Evolutionary conservation across 2,329 filamentous ascomycete species (phyloP).

Genomic region (Ophiostoma himal-ulmi): DNA sequence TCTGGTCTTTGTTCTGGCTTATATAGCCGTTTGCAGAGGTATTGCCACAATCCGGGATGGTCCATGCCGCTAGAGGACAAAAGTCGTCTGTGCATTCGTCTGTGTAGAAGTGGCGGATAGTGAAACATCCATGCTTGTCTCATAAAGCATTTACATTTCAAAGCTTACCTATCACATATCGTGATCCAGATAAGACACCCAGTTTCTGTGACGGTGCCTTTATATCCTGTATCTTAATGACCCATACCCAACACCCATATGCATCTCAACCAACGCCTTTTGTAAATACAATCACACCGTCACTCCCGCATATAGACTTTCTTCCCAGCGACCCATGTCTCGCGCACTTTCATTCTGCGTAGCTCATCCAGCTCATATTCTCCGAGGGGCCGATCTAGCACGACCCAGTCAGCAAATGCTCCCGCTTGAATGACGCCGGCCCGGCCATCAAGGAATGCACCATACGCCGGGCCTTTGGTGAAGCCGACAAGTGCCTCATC

Average conservation of each 20-base stretch:
- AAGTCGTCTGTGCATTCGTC: not conserved
- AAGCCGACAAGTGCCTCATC: slow-evolving; percentile 58
- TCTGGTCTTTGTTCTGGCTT: not conserved
- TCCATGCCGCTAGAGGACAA: not conserved
- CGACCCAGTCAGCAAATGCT: slow-evolving; percentile 63
- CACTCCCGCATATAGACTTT: slow-evolving; percentile 40
- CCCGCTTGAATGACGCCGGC: slow-evolving; percentile 56
- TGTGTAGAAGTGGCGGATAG: no score
- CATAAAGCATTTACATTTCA: not conserved
- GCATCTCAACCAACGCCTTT: not conserved
- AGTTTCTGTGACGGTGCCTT: not conserved
- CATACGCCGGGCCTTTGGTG: slow-evolving; percentile 53
- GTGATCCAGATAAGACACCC: not conserved
- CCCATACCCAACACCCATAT: not conserved
- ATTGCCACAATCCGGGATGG: not conserved
- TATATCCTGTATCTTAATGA: not conserved
- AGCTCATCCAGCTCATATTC: slow-evolving; percentile 45
- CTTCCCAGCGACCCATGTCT: slow-evolving; percentile 63
- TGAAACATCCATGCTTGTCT: not conserved
- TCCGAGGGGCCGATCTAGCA: slow-evolving; percentile 56
- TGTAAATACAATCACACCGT: not conserved
- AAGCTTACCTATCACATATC: not conserved
- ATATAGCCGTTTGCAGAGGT: not conserved
- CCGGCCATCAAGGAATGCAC: slow-evolving; percentile 52
- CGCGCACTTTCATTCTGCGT: slow-evolving; percentile 50